A percentile compares a stretch with the other conserved stretches of the same genome.
Evolutionary conservation across 177 flowering plant species (phyloP).

Genomic region (Vitis hybrid): DNA sequence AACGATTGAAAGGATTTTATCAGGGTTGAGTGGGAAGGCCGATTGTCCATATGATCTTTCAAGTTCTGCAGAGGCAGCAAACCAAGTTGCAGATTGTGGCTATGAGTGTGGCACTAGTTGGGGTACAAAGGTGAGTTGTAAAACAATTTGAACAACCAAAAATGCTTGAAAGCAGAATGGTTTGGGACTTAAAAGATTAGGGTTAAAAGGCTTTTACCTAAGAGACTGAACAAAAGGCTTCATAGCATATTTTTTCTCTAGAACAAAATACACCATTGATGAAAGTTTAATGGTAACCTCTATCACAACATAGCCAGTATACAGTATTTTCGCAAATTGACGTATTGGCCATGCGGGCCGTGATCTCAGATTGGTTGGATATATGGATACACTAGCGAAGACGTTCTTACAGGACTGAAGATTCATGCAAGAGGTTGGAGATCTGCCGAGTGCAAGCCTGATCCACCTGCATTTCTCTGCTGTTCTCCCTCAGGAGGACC

Average conservation of each 20-base stretch:
- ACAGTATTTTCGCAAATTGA: too few relatives aligned
- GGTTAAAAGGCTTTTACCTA: too few relatives aligned
- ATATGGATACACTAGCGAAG: conserved; percentile 53
- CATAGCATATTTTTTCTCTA: too few relatives aligned
- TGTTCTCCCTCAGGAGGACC: conserved; percentile 36
- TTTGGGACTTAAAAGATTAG: too few relatives aligned
- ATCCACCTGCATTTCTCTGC: conserved; percentile 45
- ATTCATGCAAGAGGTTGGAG: conserved; percentile 54
- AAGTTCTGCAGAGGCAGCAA: conserved; percentile 31
- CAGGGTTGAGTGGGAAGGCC: conserved; percentile 9
- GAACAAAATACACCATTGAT: too few relatives aligned
- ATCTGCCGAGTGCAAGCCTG: conserved; percentile 20
- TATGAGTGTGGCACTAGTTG: conserved; percentile 50
- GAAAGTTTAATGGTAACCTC: too few relatives aligned
- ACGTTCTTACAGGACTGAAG: conserved; percentile 37
- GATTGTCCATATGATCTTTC: conserved; percentile 10
- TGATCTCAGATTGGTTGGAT: conserved; percentile 47
- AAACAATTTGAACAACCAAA: too few relatives aligned
- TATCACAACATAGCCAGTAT: too few relatives aligned
- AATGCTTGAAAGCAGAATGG: too few relatives aligned
- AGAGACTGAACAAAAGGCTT: too few relatives aligned
- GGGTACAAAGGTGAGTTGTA: conserved; percentile 44
- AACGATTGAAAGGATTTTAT: conserved; percentile 20
- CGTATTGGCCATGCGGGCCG: too few relatives aligned
- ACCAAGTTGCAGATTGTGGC: conserved; percentile 32